phyloP scores from a whole-genome alignment of 345 rosid species.

The Acer campestre region DNA sequence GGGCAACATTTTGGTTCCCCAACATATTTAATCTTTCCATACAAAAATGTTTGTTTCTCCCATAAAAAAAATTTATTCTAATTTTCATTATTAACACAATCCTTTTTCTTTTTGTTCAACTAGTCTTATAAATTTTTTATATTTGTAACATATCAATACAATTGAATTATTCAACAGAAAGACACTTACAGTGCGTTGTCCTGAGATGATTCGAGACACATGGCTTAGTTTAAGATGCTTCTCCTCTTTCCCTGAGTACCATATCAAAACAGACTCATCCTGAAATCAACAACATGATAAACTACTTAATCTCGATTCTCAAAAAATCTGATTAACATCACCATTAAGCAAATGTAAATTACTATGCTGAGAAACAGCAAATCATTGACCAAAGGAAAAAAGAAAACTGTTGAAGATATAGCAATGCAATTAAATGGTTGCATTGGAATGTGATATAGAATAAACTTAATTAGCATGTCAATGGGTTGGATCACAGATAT shows the following conservation, averaged over 20 bases:
- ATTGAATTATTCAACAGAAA: conserved; percentile 1
- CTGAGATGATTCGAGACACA: conserved; percentile 86
- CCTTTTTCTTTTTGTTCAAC: not conserved
- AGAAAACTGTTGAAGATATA: not conserved
- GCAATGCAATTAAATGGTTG: not conserved
- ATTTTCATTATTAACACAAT: not conserved
- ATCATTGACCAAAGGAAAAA: not conserved
- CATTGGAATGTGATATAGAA: not conserved
- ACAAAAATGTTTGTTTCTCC: not conserved
- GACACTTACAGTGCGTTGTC: conserved; percentile 96
- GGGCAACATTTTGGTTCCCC: not conserved
- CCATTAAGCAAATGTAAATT: not conserved
- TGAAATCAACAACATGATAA: conserved; percentile 44
- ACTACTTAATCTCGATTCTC: not conserved
- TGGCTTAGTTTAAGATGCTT: conserved; percentile 88
- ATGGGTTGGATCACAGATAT: not conserved
- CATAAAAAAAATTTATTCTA: not conserved
- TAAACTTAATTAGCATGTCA: not conserved
- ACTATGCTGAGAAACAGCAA: not conserved
- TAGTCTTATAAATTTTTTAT: not conserved
- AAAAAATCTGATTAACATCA: not conserved
- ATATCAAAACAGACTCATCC: conserved; percentile 96
- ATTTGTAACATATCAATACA: not conserved
- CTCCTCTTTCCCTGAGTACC: conserved; percentile 96
- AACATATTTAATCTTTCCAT: not conserved